A percentile compares a stretch with the other conserved stretches of the same genome.
Evolutionary conservation across 345 rosid genomes (phyloP).

Genomic region (Reutealis trisperma): DNA sequence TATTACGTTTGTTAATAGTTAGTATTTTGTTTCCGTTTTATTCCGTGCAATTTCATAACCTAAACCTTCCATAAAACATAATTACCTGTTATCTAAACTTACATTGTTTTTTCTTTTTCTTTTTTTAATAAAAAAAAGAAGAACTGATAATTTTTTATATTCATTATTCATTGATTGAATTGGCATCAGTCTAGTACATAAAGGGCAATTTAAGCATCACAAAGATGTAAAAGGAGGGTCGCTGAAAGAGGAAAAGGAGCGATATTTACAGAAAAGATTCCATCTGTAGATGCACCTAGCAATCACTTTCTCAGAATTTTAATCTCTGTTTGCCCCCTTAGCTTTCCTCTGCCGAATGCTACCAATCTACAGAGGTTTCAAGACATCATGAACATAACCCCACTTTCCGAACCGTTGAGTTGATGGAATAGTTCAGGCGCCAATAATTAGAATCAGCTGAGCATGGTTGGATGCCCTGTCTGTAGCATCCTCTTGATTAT

Average conservation of each 20-base stretch:
- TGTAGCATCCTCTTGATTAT: slow-evolving; percentile 93
- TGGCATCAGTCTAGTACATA: neutral
- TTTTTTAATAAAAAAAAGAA: no score
- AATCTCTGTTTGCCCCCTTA: neutral
- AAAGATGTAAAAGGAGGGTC: neutral
- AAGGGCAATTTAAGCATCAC: neutral
- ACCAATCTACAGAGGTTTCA: neutral
- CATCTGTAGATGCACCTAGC: neutral
- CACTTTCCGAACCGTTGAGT: neutral
- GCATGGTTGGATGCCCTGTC: slow-evolving; percentile 93
- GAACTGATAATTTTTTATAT: no score
- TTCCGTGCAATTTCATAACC: no score
- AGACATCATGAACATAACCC: neutral
- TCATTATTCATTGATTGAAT: neutral
- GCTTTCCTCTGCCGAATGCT: neutral
- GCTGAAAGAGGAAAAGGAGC: neutral
- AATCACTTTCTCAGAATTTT: neutral
- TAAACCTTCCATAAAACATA: no score
- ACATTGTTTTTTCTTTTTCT: no score
- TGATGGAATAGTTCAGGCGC: slow-evolving; percentile 8
- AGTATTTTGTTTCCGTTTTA: no score
- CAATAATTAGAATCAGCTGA: slow-evolving; percentile 46
- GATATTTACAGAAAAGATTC: slow-evolving; percentile 1
- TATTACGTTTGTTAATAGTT: no score
- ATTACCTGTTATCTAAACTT: no score